Evolutionary conservation across 306 rosid species (phyloP).

Genomic region (Sophora flavescens): DNA sequence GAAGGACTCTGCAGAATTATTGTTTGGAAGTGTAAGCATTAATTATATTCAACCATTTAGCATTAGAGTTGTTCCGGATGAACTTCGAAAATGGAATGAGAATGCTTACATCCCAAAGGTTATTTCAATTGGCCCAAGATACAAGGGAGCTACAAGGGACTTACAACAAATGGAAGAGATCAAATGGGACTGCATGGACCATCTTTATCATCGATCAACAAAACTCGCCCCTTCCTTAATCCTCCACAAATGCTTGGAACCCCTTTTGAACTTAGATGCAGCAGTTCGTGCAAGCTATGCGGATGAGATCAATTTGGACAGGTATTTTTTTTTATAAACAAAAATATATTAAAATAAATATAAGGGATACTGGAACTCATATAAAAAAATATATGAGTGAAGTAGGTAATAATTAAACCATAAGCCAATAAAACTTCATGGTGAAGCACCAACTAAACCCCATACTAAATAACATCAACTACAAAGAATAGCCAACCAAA

Average conservation of each 20-base stretch:
- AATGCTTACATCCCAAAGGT: constrained; percentile 30
- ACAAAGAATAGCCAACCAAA: too few species aligned
- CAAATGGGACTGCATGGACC: constrained; percentile 15
- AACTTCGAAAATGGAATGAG: background rate
- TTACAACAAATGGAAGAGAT: background rate
- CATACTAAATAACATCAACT: too few species aligned
- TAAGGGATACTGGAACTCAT: too few species aligned
- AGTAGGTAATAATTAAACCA: too few species aligned
- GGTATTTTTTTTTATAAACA: too few species aligned
- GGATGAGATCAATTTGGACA: background rate
- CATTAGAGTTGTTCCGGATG: constrained; percentile 24
- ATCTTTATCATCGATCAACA: background rate
- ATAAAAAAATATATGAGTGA: too few species aligned
- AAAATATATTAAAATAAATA: too few species aligned
- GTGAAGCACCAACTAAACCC: too few species aligned
- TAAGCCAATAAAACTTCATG: too few species aligned
- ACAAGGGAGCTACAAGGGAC: background rate
- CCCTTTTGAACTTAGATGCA: background rate
- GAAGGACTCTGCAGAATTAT: rapidly evolving
- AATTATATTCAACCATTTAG: background rate
- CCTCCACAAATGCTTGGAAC: background rate
- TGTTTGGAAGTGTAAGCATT: background rate
- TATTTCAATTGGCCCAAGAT: constrained; percentile 37
- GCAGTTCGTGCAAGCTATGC: constrained; percentile 19
- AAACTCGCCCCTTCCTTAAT: too few species aligned